Evolutionary conservation across 176 grass and related monocot genomes (phyloP), one percentile per base, ranked within the genome.

Genomic region (Oropetium thomaeum): DNA sequence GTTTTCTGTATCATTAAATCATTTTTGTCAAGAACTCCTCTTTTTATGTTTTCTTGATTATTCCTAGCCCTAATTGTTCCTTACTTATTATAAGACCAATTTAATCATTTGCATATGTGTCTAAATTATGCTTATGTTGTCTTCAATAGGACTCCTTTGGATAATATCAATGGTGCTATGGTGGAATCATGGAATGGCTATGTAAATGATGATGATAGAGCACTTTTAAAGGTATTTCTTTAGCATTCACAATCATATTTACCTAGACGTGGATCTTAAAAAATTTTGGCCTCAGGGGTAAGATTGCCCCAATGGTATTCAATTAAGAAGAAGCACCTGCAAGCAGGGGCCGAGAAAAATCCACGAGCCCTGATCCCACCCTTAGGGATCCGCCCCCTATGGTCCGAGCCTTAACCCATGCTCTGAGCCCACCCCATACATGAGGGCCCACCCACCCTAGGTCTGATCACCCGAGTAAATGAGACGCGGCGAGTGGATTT

Each of bases 191-290:
- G 91, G 96, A 94, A 98, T 6, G 96, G 91, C 35, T 98, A 94
- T 89, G 96, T 98, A 38, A 83, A 98, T 70, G 91, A 98, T 77
- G 82, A 98, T 79, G 96, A 98, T 64, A 86, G 96, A 88, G 87
- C 89, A 58, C 96, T 98, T 88, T 52, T 98, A 44, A 98, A 98
- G 86, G 91, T 94, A 67, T 79, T 37, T 4, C 0, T 54, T 69
- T 37, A 17, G 14, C 35, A 86, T 76, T 58, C 67, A 10, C 11
- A 31, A 49, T 85, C 58, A 63, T 34, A 16, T 74, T 60, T 75
- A 52, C 25, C 35, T 62, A 54, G 43, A 14, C 2, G 62, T 69
- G 25, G 13, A 22, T 62, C 13, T n/a, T 26, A n/a, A n/a, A n/a
- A n/a, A n/a, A n/a, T n/a, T n/a, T n/a, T n/a, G n/a, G n/a, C n/a